Conservation (phyloP, 192 early-diverging fungal genomes). For the Podila horticola region DNA sequence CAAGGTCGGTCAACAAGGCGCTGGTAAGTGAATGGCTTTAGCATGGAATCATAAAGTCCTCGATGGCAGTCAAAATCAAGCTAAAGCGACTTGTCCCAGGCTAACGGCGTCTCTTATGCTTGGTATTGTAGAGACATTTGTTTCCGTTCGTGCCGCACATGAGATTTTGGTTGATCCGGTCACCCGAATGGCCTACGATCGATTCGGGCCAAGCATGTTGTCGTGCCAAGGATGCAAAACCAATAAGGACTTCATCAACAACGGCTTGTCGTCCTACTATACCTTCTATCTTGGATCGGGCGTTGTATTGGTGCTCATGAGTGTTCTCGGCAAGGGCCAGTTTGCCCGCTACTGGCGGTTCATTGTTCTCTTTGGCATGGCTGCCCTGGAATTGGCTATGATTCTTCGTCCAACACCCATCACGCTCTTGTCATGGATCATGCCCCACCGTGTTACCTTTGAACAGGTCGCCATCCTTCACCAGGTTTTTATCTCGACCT, state of each 20-base stretch:
- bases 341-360: conserved; percentile 61
- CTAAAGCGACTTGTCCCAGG: neutral
- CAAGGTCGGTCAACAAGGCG: conserved; percentile 38
- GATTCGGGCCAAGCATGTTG: conserved; percentile 48
- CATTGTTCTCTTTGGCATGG: conserved; percentile 56
- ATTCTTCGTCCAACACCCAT: conserved; percentile 36
- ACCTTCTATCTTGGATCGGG: conserved; percentile 56
- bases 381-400: conserved; percentile 54
- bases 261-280: conserved; percentile 20
- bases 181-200: conserved; percentile 47
- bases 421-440: conserved; percentile 27
- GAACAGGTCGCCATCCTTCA: conserved; percentile 56
- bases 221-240: conserved; percentile 46
- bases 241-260: conserved; percentile 27
- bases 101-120: too few species aligned
- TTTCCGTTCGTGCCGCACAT: conserved; percentile 47
- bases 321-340: conserved; percentile 58
- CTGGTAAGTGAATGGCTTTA: conserved; percentile 14
- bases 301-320: conserved; percentile 49
- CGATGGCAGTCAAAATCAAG: neutral
- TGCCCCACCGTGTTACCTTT: conserved; percentile 49
- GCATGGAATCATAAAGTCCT: too few species aligned
- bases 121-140: conserved; percentile 15
- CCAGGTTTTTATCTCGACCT: conserved; percentile 56
- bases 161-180: conserved; percentile 52